Evolutionary conservation across 257 asterid genomes (phyloP).

Genomic region (Nicotiana paniculata): DNA sequence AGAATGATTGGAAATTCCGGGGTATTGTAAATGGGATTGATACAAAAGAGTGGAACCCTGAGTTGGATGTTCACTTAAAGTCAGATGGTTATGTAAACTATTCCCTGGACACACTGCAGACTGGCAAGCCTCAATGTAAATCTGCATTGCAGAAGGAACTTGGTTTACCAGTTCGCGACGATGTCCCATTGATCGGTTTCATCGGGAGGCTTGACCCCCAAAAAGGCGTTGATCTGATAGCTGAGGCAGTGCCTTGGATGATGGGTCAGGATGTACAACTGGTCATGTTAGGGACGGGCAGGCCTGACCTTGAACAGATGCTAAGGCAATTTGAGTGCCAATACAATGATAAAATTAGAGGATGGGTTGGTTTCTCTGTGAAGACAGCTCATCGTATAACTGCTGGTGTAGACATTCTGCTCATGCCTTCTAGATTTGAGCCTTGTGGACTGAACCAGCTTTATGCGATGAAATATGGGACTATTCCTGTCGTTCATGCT

Average conservation of each 20-base stretch:
- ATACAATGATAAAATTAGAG: conserved; percentile 49
- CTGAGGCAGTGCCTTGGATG: conserved; percentile 93
- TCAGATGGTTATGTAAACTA: conserved; percentile 78
- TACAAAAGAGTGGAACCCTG: conserved; percentile 83
- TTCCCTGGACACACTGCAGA: conserved; percentile 62
- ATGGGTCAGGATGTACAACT: conserved; percentile 75
- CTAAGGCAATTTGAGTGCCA: conserved; percentile 68
- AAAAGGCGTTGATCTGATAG: conserved; percentile 88
- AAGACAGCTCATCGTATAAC: conserved; percentile 84
- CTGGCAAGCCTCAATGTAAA: conserved; percentile 77
- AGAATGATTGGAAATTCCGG: conserved; percentile 69
- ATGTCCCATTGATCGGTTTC: conserved; percentile 76
- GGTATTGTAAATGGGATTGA: conserved; percentile 98
- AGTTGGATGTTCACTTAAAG: conserved; percentile 53
- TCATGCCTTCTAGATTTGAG: conserved; percentile 96
- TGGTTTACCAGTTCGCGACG: conserved; percentile 53
- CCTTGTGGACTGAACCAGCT: conserved; percentile 98
- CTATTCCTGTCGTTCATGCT: conserved; percentile 87
- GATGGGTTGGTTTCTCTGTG: conserved; percentile 96
- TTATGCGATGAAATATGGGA: conserved; percentile 87
- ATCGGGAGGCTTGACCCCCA: conserved; percentile 90
- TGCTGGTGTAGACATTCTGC: conserved; percentile 73
- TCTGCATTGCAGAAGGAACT: conserved; percentile 86
- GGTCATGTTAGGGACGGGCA: conserved; percentile 88
- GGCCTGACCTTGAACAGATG: conserved; percentile 69